phyloP scores from a whole-genome alignment of 345 rosid species.

The Excoecaria cochinchinensis region DNA sequence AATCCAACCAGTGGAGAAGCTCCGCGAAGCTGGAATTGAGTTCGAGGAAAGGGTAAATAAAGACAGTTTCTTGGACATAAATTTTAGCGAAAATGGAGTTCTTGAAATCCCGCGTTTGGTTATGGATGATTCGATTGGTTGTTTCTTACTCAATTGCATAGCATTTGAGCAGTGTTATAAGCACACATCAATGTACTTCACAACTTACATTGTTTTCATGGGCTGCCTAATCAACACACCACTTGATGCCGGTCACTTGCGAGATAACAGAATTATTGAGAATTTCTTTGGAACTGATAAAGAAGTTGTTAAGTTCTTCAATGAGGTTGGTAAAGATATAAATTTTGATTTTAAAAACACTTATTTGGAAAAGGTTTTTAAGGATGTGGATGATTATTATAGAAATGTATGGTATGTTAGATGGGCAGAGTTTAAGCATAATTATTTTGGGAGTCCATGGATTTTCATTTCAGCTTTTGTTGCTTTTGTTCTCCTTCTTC shows the following conservation, averaged over 20 bases:
- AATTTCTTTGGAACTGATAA: slow-evolving; percentile 21
- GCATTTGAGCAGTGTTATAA: slow-evolving; percentile 27
- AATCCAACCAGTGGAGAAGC: background rate
- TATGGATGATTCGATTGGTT: background rate
- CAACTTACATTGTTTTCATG: slow-evolving; percentile 10
- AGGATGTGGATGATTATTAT: slow-evolving; percentile 23
- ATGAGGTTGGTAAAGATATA: slow-evolving; percentile 12
- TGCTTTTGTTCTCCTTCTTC: too few species aligned
- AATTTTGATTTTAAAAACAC: background rate
- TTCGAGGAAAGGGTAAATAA: background rate
- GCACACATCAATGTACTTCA: slow-evolving; percentile 6
- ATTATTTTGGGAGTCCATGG: too few species aligned
- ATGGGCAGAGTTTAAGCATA: slow-evolving; percentile 18
- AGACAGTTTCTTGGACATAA: slow-evolving; percentile 11
- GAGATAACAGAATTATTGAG: slow-evolving; percentile 10
- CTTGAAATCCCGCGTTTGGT: slow-evolving; percentile 12
- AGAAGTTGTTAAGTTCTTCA: slow-evolving; percentile 21
- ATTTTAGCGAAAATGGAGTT: slow-evolving; percentile 1
- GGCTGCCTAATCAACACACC: slow-evolving; percentile 1
- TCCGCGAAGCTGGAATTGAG: background rate
- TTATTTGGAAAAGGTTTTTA: slow-evolving; percentile 10
- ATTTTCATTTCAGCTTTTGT: too few species aligned
- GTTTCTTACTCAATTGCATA: slow-evolving; percentile 21
- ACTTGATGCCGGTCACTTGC: slow-evolving; percentile 9
- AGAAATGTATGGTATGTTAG: slow-evolving; percentile 17